phyloP scores from a whole-genome alignment of 1,284 basidiomycete species.

The Heterobasidion occidentale region DNA sequence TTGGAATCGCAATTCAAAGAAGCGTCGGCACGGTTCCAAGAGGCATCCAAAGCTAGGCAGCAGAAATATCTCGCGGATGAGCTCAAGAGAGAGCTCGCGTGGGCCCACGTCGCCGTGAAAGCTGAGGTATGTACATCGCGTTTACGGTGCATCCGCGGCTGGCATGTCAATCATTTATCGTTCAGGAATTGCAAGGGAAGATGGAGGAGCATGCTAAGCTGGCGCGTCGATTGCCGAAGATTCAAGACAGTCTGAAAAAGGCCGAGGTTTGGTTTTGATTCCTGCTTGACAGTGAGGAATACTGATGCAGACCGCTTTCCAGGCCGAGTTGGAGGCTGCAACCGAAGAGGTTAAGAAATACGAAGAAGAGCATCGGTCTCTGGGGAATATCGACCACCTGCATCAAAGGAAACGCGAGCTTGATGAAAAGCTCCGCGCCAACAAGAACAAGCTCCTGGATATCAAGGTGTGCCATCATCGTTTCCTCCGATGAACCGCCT shows the following conservation, averaged over 20 bases:
- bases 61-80: constrained; percentile 62
- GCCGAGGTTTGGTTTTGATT: constrained; percentile 36
- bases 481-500: background rate
- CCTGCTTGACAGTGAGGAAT: background rate
- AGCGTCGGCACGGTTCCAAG: constrained; percentile 56
- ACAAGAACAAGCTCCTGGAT: constrained; percentile 35
- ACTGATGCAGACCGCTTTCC: constrained; percentile 2
- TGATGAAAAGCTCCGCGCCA: constrained; percentile 34
- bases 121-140: constrained; percentile 37
- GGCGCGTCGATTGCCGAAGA: constrained; percentile 39
- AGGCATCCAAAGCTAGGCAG: constrained; percentile 67
- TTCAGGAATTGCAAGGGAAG: constrained; percentile 44
- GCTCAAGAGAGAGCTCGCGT: constrained; percentile 79
- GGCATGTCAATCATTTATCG: background rate
- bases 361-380: constrained; percentile 37
- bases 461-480: constrained; percentile 30
- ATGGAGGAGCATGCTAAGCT: constrained; percentile 43
- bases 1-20: constrained; percentile 55
- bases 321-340: constrained; percentile 32
- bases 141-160: background rate
- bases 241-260: constrained; percentile 34
- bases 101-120: constrained; percentile 81
- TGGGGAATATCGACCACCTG: constrained; percentile 50
- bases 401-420: constrained; percentile 34
- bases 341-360: constrained; percentile 38